Evolutionary conservation across 78 protist species (phyloP).

Genomic region (Thecamonas trahens): DNA sequence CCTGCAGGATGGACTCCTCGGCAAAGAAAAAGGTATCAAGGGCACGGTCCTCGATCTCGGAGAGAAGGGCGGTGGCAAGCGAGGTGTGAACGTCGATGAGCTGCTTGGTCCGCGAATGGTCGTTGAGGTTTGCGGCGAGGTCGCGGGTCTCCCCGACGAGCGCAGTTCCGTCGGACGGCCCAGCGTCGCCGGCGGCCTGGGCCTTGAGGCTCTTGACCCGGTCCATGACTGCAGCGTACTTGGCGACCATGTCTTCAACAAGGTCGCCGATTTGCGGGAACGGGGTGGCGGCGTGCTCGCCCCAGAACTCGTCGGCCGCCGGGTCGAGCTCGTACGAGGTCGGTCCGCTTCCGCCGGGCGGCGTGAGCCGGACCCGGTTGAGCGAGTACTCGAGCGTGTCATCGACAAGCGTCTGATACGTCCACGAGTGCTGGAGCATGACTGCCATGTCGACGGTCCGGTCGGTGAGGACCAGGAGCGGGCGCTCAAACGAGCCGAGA

Average conservation of each 20-base stretch:
- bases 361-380: constrained; percentile 51
- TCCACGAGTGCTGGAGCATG: constrained; percentile 80
- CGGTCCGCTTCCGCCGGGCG: not conserved
- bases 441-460: constrained; percentile 64
- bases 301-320: constrained; percentile 65
- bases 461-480: constrained; percentile 64
- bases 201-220: constrained; percentile 8
- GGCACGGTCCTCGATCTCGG: constrained; percentile 42
- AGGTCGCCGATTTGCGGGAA: constrained; percentile 67
- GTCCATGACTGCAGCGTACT: no score
- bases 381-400: constrained; percentile 55
- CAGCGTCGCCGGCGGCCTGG: not conserved
- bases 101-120: constrained; percentile 48
- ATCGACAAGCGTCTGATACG: constrained; percentile 72
- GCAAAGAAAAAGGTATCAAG: constrained; percentile 50
- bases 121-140: constrained; percentile 3
- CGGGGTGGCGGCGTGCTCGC: constrained; percentile 31
- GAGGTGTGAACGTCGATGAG: constrained; percentile 58
- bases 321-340: constrained; percentile 49
- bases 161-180: constrained; percentile 9
- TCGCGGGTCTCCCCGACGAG: constrained; percentile 64
- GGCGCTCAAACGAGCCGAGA: not conserved
- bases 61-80: constrained; percentile 61
- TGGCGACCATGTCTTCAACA: constrained; percentile 1
- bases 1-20: constrained; percentile 4